phyloP scores from a whole-genome alignment of 805 yeast species.

The Jamesozyma gamospora region DNA sequence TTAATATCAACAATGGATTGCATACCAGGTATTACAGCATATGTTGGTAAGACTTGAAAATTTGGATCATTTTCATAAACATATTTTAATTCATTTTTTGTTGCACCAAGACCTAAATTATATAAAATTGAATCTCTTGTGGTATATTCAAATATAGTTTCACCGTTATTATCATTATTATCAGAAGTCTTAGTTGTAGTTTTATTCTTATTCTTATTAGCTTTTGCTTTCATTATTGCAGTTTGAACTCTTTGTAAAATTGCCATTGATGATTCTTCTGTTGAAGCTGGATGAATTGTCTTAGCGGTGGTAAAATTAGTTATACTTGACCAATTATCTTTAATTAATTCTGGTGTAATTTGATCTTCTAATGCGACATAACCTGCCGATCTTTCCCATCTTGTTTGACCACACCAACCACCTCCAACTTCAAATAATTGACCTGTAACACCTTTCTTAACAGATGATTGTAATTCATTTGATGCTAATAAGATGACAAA shows the following conservation, averaged over 20 bases:
- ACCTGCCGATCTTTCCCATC: constrained; percentile 93
- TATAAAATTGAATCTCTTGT: constrained; percentile 70
- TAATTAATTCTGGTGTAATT: constrained; percentile 57
- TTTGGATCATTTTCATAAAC: constrained; percentile 65
- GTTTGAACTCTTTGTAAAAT: constrained; percentile 54
- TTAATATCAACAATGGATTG: constrained; percentile 43
- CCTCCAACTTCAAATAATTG: constrained; percentile 88
- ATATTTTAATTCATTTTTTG: constrained; percentile 63
- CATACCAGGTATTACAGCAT: constrained; percentile 84
- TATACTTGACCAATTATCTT: constrained; percentile 56
- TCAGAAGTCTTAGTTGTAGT: constrained; percentile 29
- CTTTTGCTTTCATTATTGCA: constrained; percentile 16
- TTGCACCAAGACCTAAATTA: constrained; percentile 85
- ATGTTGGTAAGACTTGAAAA: constrained; percentile 81
- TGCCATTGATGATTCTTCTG: constrained; percentile 72
- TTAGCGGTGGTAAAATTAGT: constrained; percentile 50
- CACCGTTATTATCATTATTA: constrained; percentile 22
- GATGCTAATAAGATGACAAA: constrained; percentile 70
- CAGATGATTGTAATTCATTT: constrained; percentile 44
- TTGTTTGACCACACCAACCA: constrained; percentile 90
- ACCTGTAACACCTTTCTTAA: constrained; percentile 46
- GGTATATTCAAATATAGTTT: constrained; percentile 42
- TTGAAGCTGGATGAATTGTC: constrained; percentile 40
- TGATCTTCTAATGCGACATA: constrained; percentile 42
- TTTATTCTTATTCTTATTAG: neutral